These are phyloP conservation scores for Platanthera guangdongensis DNA, from an alignment of 106 monocot species.

Conservation along the genomic window DNA sequence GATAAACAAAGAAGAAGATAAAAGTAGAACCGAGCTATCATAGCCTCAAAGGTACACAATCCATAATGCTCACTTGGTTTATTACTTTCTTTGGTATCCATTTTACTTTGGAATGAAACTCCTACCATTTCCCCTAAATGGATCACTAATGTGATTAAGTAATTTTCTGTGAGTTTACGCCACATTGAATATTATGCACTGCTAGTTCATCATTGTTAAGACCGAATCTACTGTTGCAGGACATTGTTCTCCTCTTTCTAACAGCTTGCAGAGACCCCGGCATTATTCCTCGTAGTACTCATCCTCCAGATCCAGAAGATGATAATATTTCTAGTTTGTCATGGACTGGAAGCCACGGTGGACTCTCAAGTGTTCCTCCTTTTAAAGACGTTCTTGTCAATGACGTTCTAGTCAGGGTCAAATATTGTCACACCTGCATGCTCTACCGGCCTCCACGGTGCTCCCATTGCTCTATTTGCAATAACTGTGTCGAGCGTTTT, in stretches of 20 bases:
- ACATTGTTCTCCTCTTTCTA: conserved; percentile 29
- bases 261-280: conserved; percentile 37
- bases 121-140: neutral
- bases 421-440: conserved; percentile 14
- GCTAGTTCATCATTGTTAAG: neutral
- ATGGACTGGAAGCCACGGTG: neutral
- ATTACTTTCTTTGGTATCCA: neutral
- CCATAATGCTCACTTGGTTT: neutral
- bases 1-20: no score
- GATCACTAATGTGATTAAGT: neutral
- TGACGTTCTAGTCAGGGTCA: conserved; percentile 4
- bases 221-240: conserved; percentile 12
- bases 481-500: conserved; percentile 15
- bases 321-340: conserved; percentile 3
- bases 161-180: neutral
- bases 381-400: conserved; percentile 9
- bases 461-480: conserved; percentile 14
- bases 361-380: conserved; percentile 2
- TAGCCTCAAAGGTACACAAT: no score
- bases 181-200: neutral
- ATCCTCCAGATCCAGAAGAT: conserved; percentile 25
- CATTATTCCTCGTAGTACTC: conserved; percentile 30
- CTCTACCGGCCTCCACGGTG: conserved; percentile 14
- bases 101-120: neutral
- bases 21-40: no score